Evolutionary conservation across 2,329 filamentous ascomycete species (phyloP).

Genomic region (Ophidiomyces ophidiicola): DNA sequence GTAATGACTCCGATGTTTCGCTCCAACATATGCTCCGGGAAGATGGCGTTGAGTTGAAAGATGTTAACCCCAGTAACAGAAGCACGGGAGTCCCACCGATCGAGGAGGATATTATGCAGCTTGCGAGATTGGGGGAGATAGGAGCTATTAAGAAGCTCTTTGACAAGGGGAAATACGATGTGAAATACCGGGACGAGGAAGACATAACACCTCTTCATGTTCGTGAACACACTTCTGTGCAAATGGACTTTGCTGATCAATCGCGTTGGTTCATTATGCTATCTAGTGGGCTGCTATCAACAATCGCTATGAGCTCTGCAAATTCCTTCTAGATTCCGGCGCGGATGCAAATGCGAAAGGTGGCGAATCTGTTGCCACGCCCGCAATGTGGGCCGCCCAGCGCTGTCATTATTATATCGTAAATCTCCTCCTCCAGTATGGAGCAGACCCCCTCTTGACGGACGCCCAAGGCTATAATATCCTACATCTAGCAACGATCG

Average conservation of each 20-base stretch:
- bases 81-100: slow-evolving; percentile 28
- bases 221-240: background rate
- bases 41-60: slow-evolving; percentile 31
- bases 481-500: slow-evolving; percentile 90
- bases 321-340: slow-evolving; percentile 74
- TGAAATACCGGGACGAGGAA: slow-evolving; percentile 75
- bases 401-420: slow-evolving; percentile 94
- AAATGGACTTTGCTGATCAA: background rate
- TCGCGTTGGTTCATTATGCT: slow-evolving; percentile 15
- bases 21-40: slow-evolving; percentile 13
- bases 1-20: background rate
- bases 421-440: slow-evolving; percentile 77
- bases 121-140: slow-evolving; percentile 79
- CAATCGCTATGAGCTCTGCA: slow-evolving; percentile 95
- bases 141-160: slow-evolving; percentile 80
- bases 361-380: slow-evolving; percentile 86
- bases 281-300: slow-evolving; percentile 96
- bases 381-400: slow-evolving; percentile 94
- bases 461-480: slow-evolving; percentile 98
- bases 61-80: slow-evolving; percentile 22
- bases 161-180: slow-evolving; percentile 66
- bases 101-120: slow-evolving; percentile 86
- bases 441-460: slow-evolving; percentile 81
- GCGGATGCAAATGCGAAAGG: slow-evolving; percentile 92
- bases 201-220: slow-evolving; percentile 94